Evolutionary conservation across 1,284 basidiomycete genomes (phyloP).

Genomic region (Trametes versicolor): DNA sequence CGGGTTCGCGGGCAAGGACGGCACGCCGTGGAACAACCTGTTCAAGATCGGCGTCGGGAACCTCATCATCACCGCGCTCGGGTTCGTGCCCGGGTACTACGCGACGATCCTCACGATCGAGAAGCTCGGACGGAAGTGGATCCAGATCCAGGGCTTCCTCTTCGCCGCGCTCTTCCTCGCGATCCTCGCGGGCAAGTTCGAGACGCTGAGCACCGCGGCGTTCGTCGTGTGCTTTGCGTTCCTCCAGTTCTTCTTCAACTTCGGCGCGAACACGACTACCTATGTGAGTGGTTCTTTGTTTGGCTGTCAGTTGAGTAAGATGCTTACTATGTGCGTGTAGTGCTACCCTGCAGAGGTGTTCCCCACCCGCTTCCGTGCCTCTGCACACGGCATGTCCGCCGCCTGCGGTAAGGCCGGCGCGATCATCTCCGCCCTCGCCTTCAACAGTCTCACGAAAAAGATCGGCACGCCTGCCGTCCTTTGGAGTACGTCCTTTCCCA

Average conservation of each 20-base stretch:
- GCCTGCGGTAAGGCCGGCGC: slow-evolving; percentile 84
- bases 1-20: slow-evolving; percentile 65
- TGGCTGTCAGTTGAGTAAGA: slow-evolving; percentile 14
- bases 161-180: slow-evolving; percentile 74
- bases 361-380: slow-evolving; percentile 85
- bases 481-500: slow-evolving; percentile 62
- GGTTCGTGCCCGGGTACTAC: slow-evolving; percentile 84
- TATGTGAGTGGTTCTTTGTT: slow-evolving; percentile 51
- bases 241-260: slow-evolving; percentile 81
- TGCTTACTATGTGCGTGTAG: slow-evolving; percentile 42
- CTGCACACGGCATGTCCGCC: slow-evolving; percentile 85
- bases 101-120: slow-evolving; percentile 76
- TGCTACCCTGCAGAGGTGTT: slow-evolving; percentile 88
- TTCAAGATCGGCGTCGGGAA: slow-evolving; percentile 74
- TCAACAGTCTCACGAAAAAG: slow-evolving; percentile 72
- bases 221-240: slow-evolving; percentile 81
- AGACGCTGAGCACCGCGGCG: slow-evolving; percentile 64
- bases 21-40: slow-evolving; percentile 68
- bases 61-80: slow-evolving; percentile 75
- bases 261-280: slow-evolving; percentile 87
- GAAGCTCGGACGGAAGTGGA: slow-evolving; percentile 75
- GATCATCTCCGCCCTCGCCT: slow-evolving; percentile 84
- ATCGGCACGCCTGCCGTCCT: slow-evolving; percentile 71
- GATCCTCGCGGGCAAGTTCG: slow-evolving; percentile 74
- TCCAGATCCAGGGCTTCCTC: slow-evolving; percentile 84